Evolutionary conservation across 805 yeast species (phyloP).

Genomic region (Spencermartinsiella europaea): DNA sequence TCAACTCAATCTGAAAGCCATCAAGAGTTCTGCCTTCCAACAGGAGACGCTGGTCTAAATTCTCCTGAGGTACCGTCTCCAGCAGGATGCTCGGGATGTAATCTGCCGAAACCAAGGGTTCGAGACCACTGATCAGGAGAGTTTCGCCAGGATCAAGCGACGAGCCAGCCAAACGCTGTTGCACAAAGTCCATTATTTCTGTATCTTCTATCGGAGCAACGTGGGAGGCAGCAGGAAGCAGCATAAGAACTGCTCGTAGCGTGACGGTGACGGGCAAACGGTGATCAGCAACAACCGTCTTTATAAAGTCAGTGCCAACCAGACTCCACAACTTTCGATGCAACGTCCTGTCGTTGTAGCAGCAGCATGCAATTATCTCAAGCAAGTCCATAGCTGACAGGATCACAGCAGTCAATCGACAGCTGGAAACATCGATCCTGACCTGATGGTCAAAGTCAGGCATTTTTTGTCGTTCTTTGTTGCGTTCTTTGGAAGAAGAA

Average conservation of each 20-base stretch:
- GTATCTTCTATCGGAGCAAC: not conserved
- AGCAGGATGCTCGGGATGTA: not conserved
- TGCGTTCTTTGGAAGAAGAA: not conserved
- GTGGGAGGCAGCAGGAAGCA: not conserved
- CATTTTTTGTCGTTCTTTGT: no score
- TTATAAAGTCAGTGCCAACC: not conserved
- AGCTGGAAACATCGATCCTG: not conserved
- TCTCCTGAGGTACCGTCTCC: not conserved
- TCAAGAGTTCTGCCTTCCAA: not conserved
- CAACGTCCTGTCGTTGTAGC: slow-evolving; percentile 1
- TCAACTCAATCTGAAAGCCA: not conserved
- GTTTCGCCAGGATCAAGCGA: not conserved
- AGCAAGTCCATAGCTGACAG: slow-evolving; percentile 10
- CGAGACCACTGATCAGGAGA: not conserved
- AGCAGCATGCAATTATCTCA: slow-evolving; percentile 7
- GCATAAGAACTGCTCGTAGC: slow-evolving; percentile 1
- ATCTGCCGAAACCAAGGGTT: not conserved
- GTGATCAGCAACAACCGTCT: not conserved
- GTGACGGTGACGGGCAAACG: not conserved
- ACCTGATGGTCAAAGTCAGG: not conserved
- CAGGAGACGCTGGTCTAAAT: not conserved
- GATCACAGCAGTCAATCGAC: not conserved
- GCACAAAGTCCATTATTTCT: not conserved
- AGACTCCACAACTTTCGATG: slow-evolving; percentile 4
- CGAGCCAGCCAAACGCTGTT: not conserved